phyloP scores from a whole-genome alignment of 331 rosid genomes.

The Erythrophleum ivorense region DNA sequence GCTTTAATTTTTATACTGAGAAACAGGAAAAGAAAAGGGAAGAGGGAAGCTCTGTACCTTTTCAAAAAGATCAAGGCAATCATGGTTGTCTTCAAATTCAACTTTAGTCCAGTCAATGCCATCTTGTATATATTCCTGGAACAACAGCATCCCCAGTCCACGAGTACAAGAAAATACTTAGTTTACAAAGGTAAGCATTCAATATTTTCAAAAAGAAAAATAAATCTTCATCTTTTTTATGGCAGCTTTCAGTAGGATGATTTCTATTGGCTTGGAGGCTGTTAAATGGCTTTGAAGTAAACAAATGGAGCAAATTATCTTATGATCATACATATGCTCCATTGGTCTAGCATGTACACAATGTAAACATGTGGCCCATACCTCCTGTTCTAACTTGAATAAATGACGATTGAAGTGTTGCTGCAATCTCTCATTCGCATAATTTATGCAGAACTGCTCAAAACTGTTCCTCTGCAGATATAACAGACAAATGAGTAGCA shows the following conservation, averaged over 20 bases:
- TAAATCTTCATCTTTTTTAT: neutral
- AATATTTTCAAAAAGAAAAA: conserved; percentile 6
- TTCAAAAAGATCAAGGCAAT: conserved; percentile 94
- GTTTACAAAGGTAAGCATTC: conserved; percentile 5
- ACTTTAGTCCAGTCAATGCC: conserved; percentile 99
- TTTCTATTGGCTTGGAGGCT: neutral
- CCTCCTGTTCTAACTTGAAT: conserved; percentile 99
- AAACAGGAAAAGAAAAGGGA: neutral
- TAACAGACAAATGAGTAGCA: conserved; percentile 15
- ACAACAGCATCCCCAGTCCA: conserved; percentile 21
- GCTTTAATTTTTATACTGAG: neutral
- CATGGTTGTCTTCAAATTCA: conserved; percentile 98
- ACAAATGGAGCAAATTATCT: neutral
- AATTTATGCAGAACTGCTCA: conserved; percentile 99
- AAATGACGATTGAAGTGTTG: conserved; percentile 99
- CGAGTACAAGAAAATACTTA: conserved; percentile 25
- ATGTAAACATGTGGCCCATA: conserved; percentile 38
- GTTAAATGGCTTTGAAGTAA: conserved; percentile 1
- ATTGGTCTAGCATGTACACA: neutral
- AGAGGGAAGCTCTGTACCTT: conserved; percentile 59
- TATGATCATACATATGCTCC: neutral
- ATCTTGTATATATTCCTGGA: conserved; percentile 95
- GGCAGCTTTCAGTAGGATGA: neutral
- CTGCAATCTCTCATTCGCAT: conserved; percentile 97
- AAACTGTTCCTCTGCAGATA: conserved; percentile 87